Evolutionary conservation across 1,139 yeast species (phyloP).

Genomic region (Yamadazyma trypodendri): DNA sequence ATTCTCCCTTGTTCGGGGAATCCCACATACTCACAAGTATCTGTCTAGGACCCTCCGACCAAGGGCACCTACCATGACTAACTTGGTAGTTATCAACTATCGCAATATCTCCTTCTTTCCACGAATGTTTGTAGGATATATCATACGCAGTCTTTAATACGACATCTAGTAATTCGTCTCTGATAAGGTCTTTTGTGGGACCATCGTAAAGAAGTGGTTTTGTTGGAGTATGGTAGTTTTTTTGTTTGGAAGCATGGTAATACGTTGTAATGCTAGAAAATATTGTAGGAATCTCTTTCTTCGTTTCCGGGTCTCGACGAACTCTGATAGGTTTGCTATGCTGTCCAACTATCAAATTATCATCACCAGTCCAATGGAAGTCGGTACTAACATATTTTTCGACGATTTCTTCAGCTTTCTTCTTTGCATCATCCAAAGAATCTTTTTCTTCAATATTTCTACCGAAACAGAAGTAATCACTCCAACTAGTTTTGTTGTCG

Average conservation of each 20-base stretch:
- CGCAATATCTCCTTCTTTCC: conserved; percentile 29
- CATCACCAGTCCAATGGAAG: conserved; percentile 20
- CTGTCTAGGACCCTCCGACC: conserved; percentile 17
- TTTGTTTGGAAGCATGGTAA: conserved; percentile 7
- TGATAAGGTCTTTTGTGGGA: conserved; percentile 5
- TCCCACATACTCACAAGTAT: conserved; percentile 23
- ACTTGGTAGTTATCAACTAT: conserved; percentile 31
- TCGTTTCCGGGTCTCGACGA: conserved; percentile 5
- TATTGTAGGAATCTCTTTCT: conserved; percentile 12
- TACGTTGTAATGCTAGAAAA: conserved; percentile 24
- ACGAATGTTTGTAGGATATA: conserved; percentile 19
- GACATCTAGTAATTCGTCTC: conserved; percentile 14
- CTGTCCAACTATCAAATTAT: conserved; percentile 23
- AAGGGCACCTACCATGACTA: conserved; percentile 26
- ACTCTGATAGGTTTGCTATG: conserved; percentile 22
- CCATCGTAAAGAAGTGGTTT: conserved; percentile 7
- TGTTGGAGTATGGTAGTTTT: conserved; percentile 1
- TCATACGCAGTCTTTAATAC: conserved; percentile 17
- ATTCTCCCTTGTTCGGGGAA: conserved; percentile 3
- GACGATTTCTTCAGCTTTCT: conserved; percentile 21
- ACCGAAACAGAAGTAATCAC: conserved; percentile 26
- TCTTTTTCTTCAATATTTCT: conserved; percentile 17
- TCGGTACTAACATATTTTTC: conserved; percentile 20
- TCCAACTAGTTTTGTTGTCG: conserved; percentile 17
- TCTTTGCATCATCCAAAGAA: conserved; percentile 19